A percentile compares a stretch with the other conserved stretches of the same genome.
Evolutionary conservation across 208 protist species (phyloP).

Genomic region (Crithidia mellificae): DNA sequence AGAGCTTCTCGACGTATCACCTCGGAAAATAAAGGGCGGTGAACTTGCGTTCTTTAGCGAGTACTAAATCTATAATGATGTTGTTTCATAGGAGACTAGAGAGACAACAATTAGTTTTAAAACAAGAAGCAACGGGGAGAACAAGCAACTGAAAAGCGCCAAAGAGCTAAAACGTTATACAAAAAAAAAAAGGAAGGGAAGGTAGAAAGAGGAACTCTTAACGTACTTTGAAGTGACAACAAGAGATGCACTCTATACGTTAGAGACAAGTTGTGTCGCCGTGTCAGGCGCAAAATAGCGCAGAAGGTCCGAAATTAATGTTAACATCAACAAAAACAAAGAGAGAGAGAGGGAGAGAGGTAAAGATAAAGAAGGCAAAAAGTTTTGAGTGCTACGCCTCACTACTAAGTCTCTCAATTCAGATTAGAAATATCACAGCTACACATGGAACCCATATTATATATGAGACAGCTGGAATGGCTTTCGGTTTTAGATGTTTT

Average conservation of each 20-base stretch:
- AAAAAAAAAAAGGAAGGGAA: background rate
- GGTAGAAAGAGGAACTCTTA: background rate
- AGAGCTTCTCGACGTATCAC: no score
- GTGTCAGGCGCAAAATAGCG: no score
- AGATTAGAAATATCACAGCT: no score
- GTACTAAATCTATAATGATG: background rate
- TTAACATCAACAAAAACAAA: background rate
- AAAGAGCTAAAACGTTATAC: background rate
- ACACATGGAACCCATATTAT: no score
- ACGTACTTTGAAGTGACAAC: background rate
- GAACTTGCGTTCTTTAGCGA: slow-evolving; percentile 2
- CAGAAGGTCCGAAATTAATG: no score
- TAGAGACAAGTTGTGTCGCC: no score
- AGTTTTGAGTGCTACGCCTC: no score
- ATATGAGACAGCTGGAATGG: no score
- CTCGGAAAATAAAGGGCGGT: no score
- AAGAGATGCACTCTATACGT: slow-evolving; percentile 2
- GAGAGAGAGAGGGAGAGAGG: background rate
- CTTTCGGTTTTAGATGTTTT: no score
- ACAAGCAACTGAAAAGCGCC: background rate
- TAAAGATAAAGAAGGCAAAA: background rate
- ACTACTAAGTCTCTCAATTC: no score
- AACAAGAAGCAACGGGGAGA: background rate
- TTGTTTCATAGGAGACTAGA: background rate
- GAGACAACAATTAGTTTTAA: background rate